phyloP scores from a whole-genome alignment of 176 grass and related monocot genomes.

The Poa annua region DNA sequence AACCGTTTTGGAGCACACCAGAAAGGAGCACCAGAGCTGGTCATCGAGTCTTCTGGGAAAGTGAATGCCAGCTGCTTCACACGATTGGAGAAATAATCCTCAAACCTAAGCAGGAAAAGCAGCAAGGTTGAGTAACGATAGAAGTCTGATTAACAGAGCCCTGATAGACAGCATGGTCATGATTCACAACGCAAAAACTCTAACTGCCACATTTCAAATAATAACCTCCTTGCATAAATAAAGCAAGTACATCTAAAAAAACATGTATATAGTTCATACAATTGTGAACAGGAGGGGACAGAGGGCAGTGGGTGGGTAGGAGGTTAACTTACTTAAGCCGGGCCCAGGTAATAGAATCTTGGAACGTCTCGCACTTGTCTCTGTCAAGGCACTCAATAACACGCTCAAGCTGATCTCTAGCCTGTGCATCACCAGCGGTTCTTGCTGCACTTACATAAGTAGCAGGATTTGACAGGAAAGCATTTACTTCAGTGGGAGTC shows the following conservation, averaged over 20 bases:
- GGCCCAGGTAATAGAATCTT: conserved; percentile 88
- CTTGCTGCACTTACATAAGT: conserved; percentile 60
- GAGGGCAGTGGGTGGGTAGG: background rate
- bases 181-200: background rate
- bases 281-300: background rate
- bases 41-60: conserved; percentile 83
- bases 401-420: conserved; percentile 74
- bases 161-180: background rate
- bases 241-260: background rate
- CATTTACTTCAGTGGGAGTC: conserved; percentile 85
- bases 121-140: conserved; percentile 11
- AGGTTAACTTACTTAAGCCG: conserved; percentile 62
- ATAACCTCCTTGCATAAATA: background rate
- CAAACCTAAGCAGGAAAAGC: conserved; percentile 61
- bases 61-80: conserved; percentile 87
- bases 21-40: conserved; percentile 83
- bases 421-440: conserved; percentile 87
- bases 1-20: conserved; percentile 96
- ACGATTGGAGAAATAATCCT: conserved; percentile 83
- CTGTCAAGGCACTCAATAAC: conserved; percentile 83
- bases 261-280: background rate
- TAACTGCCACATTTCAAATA: background rate
- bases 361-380: conserved; percentile 83
- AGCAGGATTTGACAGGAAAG: conserved; percentile 72
- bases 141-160: background rate